phyloP scores from a whole-genome alignment of 371 early-diverging fungal genomes.

The Parasitella parasitica region DNA sequence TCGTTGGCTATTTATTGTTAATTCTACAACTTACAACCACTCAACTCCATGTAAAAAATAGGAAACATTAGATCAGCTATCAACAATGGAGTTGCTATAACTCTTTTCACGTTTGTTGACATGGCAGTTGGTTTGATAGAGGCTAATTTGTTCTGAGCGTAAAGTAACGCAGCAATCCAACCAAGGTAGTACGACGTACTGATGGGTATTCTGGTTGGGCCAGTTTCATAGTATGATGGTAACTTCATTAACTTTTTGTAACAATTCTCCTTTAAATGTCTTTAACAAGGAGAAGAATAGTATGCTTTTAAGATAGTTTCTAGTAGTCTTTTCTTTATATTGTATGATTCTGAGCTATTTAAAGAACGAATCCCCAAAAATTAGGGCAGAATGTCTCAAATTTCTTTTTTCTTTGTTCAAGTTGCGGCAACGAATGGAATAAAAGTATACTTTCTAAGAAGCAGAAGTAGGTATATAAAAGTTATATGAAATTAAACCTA shows the following conservation, averaged over 20 bases:
- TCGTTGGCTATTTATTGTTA: background rate
- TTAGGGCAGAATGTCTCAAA: background rate
- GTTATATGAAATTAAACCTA: background rate
- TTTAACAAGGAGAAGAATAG: background rate
- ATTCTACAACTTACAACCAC: background rate
- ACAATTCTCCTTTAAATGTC: background rate
- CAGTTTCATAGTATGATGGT: slow-evolving; percentile 8
- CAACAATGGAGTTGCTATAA: slow-evolving; percentile 6
- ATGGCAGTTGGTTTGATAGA: slow-evolving; percentile 1
- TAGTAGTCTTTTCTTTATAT: background rate
- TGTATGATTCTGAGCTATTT: background rate
- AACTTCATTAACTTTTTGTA: slow-evolving; percentile 11
- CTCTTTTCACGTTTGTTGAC: slow-evolving; percentile 1
- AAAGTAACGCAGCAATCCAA: background rate
- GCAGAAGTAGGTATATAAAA: background rate
- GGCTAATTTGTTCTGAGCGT: slow-evolving; percentile 3
- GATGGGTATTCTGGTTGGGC: slow-evolving; percentile 15
- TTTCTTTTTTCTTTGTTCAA: background rate
- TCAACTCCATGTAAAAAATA: background rate
- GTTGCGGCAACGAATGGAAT: too few relatives aligned
- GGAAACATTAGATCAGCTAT: background rate
- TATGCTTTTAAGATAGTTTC: background rate
- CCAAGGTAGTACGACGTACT: slow-evolving; percentile 12
- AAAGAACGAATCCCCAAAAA: slow-evolving; percentile 16
- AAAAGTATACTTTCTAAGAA: too few relatives aligned